Percentiles rank a stretch among this genome's conserved stretches.
Evolutionary conservation across 257 asterid genomes (phyloP).

Genomic region (Solanum piurae): DNA sequence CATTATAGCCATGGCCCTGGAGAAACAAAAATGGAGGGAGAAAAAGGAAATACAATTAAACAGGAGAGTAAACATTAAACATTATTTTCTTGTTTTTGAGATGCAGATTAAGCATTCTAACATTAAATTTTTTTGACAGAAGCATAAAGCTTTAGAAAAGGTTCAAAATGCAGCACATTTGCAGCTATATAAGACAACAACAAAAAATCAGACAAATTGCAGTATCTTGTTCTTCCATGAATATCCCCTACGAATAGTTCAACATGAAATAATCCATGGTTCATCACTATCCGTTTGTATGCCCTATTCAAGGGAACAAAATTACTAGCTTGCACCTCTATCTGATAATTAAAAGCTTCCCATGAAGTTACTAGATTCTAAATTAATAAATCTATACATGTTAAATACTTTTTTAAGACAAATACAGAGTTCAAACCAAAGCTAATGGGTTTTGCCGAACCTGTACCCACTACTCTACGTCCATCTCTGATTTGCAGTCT

Average conservation of each 20-base stretch:
- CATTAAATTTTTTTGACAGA: neutral
- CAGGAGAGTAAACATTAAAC: neutral
- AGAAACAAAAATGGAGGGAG: neutral
- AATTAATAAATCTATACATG: neutral
- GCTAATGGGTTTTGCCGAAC: neutral
- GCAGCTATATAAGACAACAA: neutral
- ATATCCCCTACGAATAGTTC: neutral
- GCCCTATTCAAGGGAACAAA: neutral
- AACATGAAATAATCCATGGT: neutral
- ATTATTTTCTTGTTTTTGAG: neutral
- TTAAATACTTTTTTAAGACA: neutral
- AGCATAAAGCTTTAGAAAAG: neutral
- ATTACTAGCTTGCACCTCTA: neutral
- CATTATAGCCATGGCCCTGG: constrained; percentile 36
- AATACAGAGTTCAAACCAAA: neutral
- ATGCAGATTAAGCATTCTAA: neutral
- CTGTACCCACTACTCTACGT: neutral
- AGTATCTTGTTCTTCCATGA: neutral
- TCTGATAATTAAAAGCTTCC: neutral
- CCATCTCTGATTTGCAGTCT: neutral
- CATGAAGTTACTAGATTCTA: neutral
- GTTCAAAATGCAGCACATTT: neutral
- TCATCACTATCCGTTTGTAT: neutral
- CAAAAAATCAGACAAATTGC: neutral
- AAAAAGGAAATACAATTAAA: neutral